Percentiles rank a stretch among this genome's conserved stretches.
These are phyloP conservation scores for Solanum chilense DNA, from an alignment of 257 asterid species.

Conservation along the genomic window DNA sequence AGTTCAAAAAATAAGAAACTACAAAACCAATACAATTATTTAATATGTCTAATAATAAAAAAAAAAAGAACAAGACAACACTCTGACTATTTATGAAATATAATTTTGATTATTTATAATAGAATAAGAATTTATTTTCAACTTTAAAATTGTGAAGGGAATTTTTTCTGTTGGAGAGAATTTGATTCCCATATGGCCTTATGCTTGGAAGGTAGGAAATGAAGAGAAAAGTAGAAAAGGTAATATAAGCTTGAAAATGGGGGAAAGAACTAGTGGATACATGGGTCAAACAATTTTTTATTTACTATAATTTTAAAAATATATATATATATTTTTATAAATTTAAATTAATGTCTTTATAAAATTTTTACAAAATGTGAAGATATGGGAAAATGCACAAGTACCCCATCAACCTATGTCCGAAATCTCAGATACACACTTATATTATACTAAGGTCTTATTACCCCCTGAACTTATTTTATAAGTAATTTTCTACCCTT, in stretches of 20 bases:
- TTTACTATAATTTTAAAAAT: not conserved
- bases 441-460: too few relatives aligned
- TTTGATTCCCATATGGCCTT: not conserved
- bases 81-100: too few relatives aligned
- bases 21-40: too few relatives aligned
- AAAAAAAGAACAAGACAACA: too few relatives aligned
- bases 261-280: not conserved
- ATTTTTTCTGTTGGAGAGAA: not conserved
- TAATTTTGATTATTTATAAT: not conserved
- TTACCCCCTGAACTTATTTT: too few relatives aligned
- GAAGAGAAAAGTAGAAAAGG: not conserved
- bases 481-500: too few relatives aligned
- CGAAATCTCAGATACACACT: too few relatives aligned
- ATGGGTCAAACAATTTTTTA: not conserved
- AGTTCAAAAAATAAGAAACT: too few relatives aligned
- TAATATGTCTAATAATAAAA: too few relatives aligned
- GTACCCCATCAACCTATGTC: too few relatives aligned
- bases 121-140: not conserved
- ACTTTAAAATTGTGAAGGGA: not conserved
- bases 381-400: not conserved
- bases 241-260: not conserved
- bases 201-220: not conserved
- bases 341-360: not conserved
- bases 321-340: not conserved
- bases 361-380: not conserved